A percentile compares a stretch with the other conserved stretches of the same genome.
Evolutionary conservation across 1,284 basidiomycete genomes (phyloP).

Genomic region (Rhodotorula sp.): DNA sequence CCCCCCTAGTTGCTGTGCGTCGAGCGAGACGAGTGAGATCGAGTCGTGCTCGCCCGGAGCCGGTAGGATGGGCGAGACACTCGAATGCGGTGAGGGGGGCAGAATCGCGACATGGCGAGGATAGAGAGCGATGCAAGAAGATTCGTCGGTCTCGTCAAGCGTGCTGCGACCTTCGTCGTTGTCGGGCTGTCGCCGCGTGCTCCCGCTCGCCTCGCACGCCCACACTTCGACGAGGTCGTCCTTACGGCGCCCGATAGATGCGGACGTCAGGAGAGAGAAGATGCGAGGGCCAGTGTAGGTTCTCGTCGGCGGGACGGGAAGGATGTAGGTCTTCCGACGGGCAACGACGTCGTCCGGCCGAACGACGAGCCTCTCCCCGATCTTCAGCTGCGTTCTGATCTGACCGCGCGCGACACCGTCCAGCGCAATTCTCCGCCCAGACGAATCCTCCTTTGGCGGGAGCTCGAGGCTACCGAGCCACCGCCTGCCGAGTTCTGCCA

Average conservation of each 20-base stretch:
- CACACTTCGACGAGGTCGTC: constrained; percentile 22
- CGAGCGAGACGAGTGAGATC: constrained; percentile 22
- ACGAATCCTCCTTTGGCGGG: too few relatives aligned
- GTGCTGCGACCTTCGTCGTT: not conserved
- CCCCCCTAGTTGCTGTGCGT: constrained; percentile 11
- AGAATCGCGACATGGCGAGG: constrained; percentile 15
- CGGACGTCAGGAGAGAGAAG: constrained; percentile 32
- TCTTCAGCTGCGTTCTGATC: not conserved
- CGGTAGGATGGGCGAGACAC: constrained; percentile 29
- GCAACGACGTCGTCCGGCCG: not conserved
- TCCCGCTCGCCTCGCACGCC: not conserved
- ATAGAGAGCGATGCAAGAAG: constrained; percentile 19
- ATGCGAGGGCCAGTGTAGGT: constrained; percentile 13
- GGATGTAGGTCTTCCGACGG: not conserved
- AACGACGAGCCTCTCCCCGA: constrained; percentile 26
- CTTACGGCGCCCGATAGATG: constrained; percentile 14
- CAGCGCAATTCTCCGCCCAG: constrained; percentile 2
- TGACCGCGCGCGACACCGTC: constrained; percentile 13
- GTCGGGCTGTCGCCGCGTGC: not conserved
- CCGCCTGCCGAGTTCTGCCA: constrained; percentile 11
- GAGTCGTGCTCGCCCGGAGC: constrained; percentile 14
- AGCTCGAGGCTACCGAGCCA: constrained; percentile 24
- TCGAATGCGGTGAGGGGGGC: constrained; percentile 20
- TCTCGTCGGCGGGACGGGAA: constrained; percentile 20
- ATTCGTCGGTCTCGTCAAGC: not conserved